Evolutionary conservation across 805 yeast species (phyloP).

Genomic region (Suhomyces pyralidae): DNA sequence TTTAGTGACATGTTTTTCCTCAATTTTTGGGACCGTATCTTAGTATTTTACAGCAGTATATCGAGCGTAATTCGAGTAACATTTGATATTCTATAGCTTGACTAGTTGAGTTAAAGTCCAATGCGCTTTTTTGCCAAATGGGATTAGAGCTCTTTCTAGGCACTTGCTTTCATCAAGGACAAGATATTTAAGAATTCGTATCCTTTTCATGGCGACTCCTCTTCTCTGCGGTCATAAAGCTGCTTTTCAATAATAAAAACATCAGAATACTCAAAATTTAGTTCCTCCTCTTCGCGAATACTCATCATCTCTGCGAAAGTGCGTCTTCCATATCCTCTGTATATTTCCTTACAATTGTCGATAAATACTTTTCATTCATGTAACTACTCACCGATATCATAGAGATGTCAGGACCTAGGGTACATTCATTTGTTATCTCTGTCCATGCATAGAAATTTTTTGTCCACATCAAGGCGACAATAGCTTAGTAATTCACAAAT

Average conservation of each 20-base stretch:
- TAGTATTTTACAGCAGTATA: background rate
- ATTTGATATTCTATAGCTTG: no score
- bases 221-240: no score
- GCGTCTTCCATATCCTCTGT: background rate
- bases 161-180: background rate
- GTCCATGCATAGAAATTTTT: background rate
- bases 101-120: no score
- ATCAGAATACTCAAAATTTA: no score
- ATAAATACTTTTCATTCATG: no score
- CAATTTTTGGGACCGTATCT: background rate
- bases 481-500: background rate
- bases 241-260: no score
- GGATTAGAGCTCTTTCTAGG: background rate
- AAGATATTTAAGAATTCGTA: background rate
- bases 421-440: background rate
- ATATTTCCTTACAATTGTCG: background rate
- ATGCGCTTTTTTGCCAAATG: no score
- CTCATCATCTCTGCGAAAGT: background rate
- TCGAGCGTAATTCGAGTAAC: no score
- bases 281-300: background rate
- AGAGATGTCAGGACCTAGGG: no score
- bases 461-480: no score
- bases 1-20: background rate
- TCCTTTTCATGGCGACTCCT: background rate
- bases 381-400: no score